Evolutionary conservation across 768 basidiomycete species (phyloP).

Genomic region (Leccinum barrowsii): DNA sequence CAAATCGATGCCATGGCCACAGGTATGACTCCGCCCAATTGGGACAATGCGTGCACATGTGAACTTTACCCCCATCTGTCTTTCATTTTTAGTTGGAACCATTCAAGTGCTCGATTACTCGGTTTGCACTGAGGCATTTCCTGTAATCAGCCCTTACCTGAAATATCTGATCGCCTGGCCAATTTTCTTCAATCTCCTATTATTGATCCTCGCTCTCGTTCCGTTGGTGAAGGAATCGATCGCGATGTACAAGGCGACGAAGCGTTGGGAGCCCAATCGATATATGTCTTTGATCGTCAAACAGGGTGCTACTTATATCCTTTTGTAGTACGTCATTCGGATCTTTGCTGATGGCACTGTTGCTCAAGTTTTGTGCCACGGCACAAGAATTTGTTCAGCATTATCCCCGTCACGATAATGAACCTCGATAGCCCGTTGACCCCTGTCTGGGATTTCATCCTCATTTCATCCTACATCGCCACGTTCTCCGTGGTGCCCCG

Average conservation of each 20-base stretch:
- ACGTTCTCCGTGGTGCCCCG: background rate
- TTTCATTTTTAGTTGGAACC: too few relatives aligned
- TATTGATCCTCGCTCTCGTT: background rate
- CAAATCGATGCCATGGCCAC: too few relatives aligned
- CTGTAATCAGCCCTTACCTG: background rate
- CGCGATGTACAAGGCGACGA: background rate
- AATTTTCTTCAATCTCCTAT: background rate
- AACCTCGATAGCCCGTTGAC: background rate
- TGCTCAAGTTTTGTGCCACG: background rate
- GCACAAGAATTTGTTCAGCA: background rate
- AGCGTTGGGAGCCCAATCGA: background rate
- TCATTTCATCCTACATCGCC: rapidly evolving
- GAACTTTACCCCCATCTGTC: too few relatives aligned
- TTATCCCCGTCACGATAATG: rapidly evolving
- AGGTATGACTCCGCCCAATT: too few relatives aligned
- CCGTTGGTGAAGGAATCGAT: background rate
- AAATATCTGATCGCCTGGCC: background rate
- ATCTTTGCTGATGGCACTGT: background rate
- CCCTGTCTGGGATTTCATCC: background rate
- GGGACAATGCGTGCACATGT: too few relatives aligned
- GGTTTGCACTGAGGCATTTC: background rate
- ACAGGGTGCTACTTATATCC: background rate
- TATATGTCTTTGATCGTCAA: background rate
- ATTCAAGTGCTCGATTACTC: background rate
- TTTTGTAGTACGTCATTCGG: background rate